These are phyloP conservation scores for Chaetomiaceae sp. DNA, from an alignment of 2,329 filamentous ascomycete species.

Conservation along the genomic window DNA sequence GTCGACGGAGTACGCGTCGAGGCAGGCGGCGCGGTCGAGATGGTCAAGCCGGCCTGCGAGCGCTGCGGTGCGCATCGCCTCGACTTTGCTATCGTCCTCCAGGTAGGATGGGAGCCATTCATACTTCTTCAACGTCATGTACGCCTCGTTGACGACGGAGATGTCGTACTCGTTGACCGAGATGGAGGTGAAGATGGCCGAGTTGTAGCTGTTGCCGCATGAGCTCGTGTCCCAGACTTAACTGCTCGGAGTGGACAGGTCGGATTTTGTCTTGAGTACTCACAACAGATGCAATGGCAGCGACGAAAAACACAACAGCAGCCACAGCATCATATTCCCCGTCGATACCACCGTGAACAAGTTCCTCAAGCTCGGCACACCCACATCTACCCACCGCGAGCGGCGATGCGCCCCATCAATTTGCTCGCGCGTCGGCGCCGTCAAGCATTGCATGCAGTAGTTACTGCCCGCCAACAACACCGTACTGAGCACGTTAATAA, in stretches of 20 bases:
- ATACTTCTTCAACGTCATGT: background rate
- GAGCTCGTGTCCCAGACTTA: too few relatives aligned
- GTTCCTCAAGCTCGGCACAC: constrained; percentile 16
- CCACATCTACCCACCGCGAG: constrained; percentile 13
- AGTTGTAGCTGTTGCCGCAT: constrained; percentile 11
- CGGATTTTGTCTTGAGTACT: background rate
- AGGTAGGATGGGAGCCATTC: background rate
- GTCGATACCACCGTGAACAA: constrained; percentile 3
- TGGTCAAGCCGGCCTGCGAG: background rate
- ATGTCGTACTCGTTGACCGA: constrained; percentile 14
- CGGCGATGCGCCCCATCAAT: constrained; percentile 23
- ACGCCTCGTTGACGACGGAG: background rate
- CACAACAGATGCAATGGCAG: constrained; percentile 18
- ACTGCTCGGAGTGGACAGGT: too few relatives aligned
- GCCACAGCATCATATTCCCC: constrained; percentile 7
- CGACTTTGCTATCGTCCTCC: background rate
- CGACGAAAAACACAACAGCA: constrained; percentile 12
- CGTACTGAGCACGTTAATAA: constrained; percentile 29
- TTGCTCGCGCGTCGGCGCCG: constrained; percentile 29
- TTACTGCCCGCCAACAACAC: constrained; percentile 31
- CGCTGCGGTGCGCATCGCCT: background rate
- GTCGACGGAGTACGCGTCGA: background rate
- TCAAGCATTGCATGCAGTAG: constrained; percentile 33
- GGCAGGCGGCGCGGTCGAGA: background rate
- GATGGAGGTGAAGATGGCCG: constrained; percentile 15